Percentiles rank a stretch among this genome's conserved stretches.
These are phyloP conservation scores for Madurella mycetomatis DNA, from an alignment of 2,329 filamentous ascomycete genomes.

Conservation along the genomic window DNA sequence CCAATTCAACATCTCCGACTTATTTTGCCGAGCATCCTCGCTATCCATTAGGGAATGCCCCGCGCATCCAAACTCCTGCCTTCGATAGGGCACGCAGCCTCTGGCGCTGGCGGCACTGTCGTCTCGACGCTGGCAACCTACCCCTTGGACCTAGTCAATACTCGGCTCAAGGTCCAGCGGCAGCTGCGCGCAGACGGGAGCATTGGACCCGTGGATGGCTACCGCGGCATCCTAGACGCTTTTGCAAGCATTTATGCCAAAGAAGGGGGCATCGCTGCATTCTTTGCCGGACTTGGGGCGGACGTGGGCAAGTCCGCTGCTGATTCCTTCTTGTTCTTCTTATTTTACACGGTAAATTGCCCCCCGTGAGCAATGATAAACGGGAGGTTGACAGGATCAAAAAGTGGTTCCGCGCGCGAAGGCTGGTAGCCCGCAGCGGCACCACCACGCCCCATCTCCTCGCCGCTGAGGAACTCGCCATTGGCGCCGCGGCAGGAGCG, in stretches of 20 bases:
- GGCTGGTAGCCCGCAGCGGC: slow-evolving; percentile 36
- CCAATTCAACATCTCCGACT: too few species aligned
- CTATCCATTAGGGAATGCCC: slow-evolving; percentile 15
- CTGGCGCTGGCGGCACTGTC: slow-evolving; percentile 72
- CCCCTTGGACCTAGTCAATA: slow-evolving; percentile 76
- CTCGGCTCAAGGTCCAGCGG: slow-evolving; percentile 74
- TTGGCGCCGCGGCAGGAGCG: slow-evolving; percentile 70
- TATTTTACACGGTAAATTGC: slow-evolving; percentile 62
- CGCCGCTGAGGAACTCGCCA: slow-evolving; percentile 66
- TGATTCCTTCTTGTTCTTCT: slow-evolving; percentile 83
- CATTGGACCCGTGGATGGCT: slow-evolving; percentile 39
- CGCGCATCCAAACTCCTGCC: slow-evolving; percentile 48
- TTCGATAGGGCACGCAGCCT: slow-evolving; percentile 75
- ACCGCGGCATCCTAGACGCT: slow-evolving; percentile 64
- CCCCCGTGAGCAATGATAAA: slow-evolving; percentile 26
- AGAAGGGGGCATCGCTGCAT: slow-evolving; percentile 65
- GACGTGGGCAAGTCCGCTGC: slow-evolving; percentile 64
- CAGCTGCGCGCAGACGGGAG: slow-evolving; percentile 42
- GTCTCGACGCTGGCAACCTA: slow-evolving; percentile 76
- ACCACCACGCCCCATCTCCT: slow-evolving; percentile 41
- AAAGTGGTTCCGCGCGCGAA: slow-evolving; percentile 34
- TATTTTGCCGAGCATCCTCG: neutral
- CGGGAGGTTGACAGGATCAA: slow-evolving; percentile 25
- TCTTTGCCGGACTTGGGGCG: slow-evolving; percentile 63
- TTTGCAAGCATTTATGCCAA: slow-evolving; percentile 63